Percentiles rank a stretch among this genome's conserved stretches.
Conservation (phyloP, 2,329 filamentous ascomycete genomes). For the Eutypella sp. region DNA sequence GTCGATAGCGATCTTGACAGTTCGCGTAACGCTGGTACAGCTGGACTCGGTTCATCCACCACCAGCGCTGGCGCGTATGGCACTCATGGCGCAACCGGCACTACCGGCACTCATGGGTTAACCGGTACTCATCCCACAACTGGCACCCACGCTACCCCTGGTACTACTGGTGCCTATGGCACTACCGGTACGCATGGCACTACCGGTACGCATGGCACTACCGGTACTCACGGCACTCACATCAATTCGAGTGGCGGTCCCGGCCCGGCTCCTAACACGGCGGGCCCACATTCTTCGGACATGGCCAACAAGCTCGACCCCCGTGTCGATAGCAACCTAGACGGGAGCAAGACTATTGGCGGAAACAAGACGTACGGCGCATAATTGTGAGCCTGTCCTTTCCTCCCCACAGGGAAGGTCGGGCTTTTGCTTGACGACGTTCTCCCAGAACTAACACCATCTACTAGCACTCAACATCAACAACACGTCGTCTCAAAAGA, state of each 20-base stretch:
- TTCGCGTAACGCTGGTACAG: too few relatives aligned
- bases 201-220: slow-evolving; percentile 34
- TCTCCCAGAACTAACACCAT: background rate
- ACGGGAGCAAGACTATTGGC: slow-evolving; percentile 50
- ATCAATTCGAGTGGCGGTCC: slow-evolving; percentile 11
- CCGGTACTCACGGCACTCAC: slow-evolving; percentile 15
- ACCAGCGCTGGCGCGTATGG: slow-evolving; percentile 28
- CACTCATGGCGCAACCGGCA: slow-evolving; percentile 19
- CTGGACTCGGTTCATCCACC: too few relatives aligned
- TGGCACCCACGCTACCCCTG: slow-evolving; percentile 11
- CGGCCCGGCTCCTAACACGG: slow-evolving; percentile 39
- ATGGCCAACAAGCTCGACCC: slow-evolving; percentile 52
- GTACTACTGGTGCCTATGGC: slow-evolving; percentile 23
- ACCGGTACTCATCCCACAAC: too few relatives aligned
- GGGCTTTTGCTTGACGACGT: background rate
- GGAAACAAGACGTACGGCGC: slow-evolving; percentile 46
- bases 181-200: slow-evolving; percentile 1
- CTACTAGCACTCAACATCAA: slow-evolving; percentile 8
- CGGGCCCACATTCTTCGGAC: slow-evolving; percentile 49
- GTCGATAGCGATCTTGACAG: slow-evolving; percentile 46
- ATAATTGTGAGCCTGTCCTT: slow-evolving; percentile 34
- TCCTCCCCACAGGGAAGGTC: background rate
- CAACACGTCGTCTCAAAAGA: slow-evolving; percentile 30
- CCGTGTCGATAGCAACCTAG: slow-evolving; percentile 50
- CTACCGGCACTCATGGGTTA: slow-evolving; percentile 7